phyloP scores from a whole-genome alignment of 306 rosid species.

The barrel medic (Medicago truncatula) region MtrunA17r5.0-ANR NC_053042.1:17452501-17453000 shows the following conservation, averaged over 20 bases:
- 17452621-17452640: conserved; percentile 84
- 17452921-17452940: conserved; percentile 93
- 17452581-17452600: conserved; percentile 91
- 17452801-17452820: conserved; percentile 93
- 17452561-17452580: conserved; percentile 96
- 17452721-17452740: conserved; percentile 88
- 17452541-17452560: conserved; percentile 95
- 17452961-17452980: conserved; percentile 74
- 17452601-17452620: conserved; percentile 82
- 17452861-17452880: conserved; percentile 89
- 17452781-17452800: conserved; percentile 82
- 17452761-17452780: conserved; percentile 82
- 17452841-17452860: conserved; percentile 92
- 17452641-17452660: conserved; percentile 79
- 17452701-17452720: conserved; percentile 81
- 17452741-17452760: conserved; percentile 76
- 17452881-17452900: conserved; percentile 83
- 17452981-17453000: conserved; percentile 87
- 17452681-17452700: conserved; percentile 94
- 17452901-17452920: conserved; percentile 98
- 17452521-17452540: conserved; percentile 97
- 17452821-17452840: conserved; percentile 98
- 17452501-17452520: conserved; percentile 96
- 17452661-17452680: conserved; percentile 96
- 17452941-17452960: conserved; percentile 92